phyloP scores from a whole-genome alignment of 2,329 filamentous ascomycete species.

The Graphium sp. region DNA sequence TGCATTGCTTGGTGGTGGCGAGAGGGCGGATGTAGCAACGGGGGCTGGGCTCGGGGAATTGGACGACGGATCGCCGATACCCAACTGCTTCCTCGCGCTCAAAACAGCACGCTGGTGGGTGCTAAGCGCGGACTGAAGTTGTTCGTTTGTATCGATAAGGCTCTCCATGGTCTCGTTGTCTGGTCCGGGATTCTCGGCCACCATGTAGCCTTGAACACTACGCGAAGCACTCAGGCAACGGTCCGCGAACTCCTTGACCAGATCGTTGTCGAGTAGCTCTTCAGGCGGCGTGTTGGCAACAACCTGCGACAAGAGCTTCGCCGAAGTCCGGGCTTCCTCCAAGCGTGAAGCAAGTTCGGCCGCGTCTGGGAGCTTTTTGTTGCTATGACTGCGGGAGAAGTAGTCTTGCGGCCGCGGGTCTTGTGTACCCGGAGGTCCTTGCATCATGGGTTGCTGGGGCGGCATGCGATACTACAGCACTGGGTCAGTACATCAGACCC shows the following conservation, averaged over 20 bases:
- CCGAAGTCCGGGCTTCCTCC: conserved; percentile 80
- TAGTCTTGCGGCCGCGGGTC: conserved; percentile 35
- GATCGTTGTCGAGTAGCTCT: conserved; percentile 68
- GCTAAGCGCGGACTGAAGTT: conserved; percentile 65
- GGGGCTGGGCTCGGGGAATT: conserved; percentile 11
- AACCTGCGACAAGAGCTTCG: conserved; percentile 81
- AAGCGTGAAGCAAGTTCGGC: conserved; percentile 68
- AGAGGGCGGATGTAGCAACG: conserved; percentile 12
- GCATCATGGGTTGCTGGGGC: neutral
- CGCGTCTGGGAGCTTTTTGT: conserved; percentile 42
- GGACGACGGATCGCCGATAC: conserved; percentile 16
- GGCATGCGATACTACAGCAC: conserved; percentile 1
- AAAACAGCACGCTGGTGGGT: conserved; percentile 70
- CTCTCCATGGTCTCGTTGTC: conserved; percentile 91
- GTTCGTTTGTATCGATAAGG: conserved; percentile 88
- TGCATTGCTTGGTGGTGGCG: conserved; percentile 9
- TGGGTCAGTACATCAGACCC: neutral
- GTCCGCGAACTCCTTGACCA: conserved; percentile 82
- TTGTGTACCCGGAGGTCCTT: neutral
- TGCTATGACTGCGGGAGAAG: conserved; percentile 33
- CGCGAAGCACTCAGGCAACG: conserved; percentile 68
- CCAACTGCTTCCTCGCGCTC: conserved; percentile 39
- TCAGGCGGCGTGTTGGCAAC: conserved; percentile 66
- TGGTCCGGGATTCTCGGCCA: conserved; percentile 58
- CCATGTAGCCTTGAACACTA: conserved; percentile 76